Evolutionary conservation across 2,329 filamentous ascomycete genomes (phyloP).

Genomic region (Penicillium italicum): DNA sequence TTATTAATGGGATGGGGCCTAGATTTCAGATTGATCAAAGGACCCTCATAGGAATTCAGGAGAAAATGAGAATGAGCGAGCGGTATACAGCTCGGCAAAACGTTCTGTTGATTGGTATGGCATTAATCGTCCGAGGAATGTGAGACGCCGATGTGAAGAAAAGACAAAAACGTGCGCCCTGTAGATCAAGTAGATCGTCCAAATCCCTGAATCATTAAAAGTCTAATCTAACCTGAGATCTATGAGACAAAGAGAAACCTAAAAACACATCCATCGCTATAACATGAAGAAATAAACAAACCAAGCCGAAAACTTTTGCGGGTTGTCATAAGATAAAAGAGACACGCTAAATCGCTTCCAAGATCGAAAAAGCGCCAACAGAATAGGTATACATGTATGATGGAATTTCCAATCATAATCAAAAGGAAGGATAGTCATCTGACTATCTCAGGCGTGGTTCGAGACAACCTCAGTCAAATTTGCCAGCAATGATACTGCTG

Average conservation of each 20-base stretch:
- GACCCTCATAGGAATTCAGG: neutral
- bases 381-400: conserved; percentile 2
- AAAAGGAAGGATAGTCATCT: neutral
- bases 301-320: conserved; percentile 14
- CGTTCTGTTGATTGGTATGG: neutral
- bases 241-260: neutral
- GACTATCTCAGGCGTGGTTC: neutral
- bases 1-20: neutral
- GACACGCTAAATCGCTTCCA: conserved; percentile 21
- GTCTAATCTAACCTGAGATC: conserved; percentile 10
- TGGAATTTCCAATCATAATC: conserved; percentile 5
- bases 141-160: neutral
- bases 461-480: conserved; percentile 21
- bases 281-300: neutral
- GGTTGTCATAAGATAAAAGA: conserved; percentile 2
- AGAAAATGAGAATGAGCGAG: neutral
- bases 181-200: conserved; percentile 8
- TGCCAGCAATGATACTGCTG: conserved; percentile 33
- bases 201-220: neutral
- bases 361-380: conserved; percentile 14
- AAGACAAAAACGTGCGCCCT: conserved; percentile 4
- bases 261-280: neutral
- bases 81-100: neutral
- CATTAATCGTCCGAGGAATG: neutral
- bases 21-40: neutral